Evolutionary conservation across 2,329 filamentous ascomycete species (phyloP).

Genomic region (Clonostachys rhizophaga): DNA sequence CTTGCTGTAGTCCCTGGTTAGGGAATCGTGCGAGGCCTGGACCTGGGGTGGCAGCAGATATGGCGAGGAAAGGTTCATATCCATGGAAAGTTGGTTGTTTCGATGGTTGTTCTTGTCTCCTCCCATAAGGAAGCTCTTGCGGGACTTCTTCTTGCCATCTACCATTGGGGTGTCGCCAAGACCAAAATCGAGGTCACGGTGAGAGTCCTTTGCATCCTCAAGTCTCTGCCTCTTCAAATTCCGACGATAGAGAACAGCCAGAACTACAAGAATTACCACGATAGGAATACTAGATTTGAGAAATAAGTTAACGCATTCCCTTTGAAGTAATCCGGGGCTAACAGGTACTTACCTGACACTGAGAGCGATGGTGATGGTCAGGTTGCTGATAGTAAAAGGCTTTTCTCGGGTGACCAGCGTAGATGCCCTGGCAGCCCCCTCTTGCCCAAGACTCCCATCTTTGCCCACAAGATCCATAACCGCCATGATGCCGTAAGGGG

Average conservation of each 20-base stretch:
- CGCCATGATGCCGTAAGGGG: too few relatives aligned
- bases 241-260: conserved; percentile 76
- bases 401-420: conserved; percentile 51
- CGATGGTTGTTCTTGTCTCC: conserved; percentile 47
- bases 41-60: conserved; percentile 93
- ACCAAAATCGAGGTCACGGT: conserved; percentile 91
- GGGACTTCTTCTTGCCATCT: conserved; percentile 21
- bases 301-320: conserved; percentile 7
- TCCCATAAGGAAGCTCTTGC: conserved; percentile 28
- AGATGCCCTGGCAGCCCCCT: conserved; percentile 5
- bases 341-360: conserved; percentile 60
- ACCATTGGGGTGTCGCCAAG: conserved; percentile 49
- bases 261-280: conserved; percentile 56
- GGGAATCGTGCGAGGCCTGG: conserved; percentile 69
- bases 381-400: conserved; percentile 45
- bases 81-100: conserved; percentile 60
- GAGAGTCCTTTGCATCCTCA: conserved; percentile 83
- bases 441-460: not conserved
- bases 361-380: conserved; percentile 62
- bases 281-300: conserved; percentile 64
- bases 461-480: not conserved
- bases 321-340: not conserved
- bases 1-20: conserved; percentile 52
- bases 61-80: conserved; percentile 73
- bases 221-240: conserved; percentile 64